A percentile compares a stretch with the other conserved stretches of the same genome.
Conservation (phyloP, 1,284 basidiomycete species). For the Stereum hirsutum region DNA sequence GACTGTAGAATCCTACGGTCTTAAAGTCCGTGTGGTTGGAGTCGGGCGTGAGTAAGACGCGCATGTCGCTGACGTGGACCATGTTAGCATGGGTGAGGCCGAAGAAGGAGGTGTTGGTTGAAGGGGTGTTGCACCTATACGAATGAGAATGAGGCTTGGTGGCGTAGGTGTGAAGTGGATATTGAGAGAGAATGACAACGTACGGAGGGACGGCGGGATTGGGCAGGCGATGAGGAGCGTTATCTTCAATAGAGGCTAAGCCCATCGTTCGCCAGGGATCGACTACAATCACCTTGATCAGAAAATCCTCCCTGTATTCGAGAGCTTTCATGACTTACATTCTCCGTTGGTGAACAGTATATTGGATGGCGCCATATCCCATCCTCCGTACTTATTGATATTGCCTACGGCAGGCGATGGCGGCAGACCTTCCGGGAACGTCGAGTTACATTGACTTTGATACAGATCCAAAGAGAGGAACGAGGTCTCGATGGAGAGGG, state of each 20-base stretch:
- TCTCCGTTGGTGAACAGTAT: constrained; percentile 42
- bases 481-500: constrained; percentile 36
- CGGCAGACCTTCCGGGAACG: constrained; percentile 28
- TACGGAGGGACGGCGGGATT: constrained; percentile 29
- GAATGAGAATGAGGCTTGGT: background rate
- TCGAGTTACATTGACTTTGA: constrained; percentile 31
- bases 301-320: background rate
- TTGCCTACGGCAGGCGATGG: constrained; percentile 30
- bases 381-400: constrained; percentile 40
- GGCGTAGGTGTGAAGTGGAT: background rate
- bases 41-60: constrained; percentile 34
- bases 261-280: constrained; percentile 48
- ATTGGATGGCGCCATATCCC: constrained; percentile 40
- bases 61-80: constrained; percentile 41
- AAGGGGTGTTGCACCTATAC: constrained; percentile 27
- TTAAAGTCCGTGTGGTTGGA: constrained; percentile 38
- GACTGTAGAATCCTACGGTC: constrained; percentile 41
- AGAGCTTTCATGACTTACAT: constrained; percentile 21
- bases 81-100: constrained; percentile 35
- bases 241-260: constrained; percentile 36
- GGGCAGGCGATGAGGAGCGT: constrained; percentile 33
- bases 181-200: constrained; percentile 4
- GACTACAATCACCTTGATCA: constrained; percentile 22
- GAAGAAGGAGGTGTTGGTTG: constrained; percentile 29
- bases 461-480: constrained; percentile 34